Percentiles rank a stretch among this genome's conserved stretches.
These are phyloP conservation scores for Mycena amicta DNA, from an alignment of 768 basidiomycete species.

Conservation along the genomic window DNA sequence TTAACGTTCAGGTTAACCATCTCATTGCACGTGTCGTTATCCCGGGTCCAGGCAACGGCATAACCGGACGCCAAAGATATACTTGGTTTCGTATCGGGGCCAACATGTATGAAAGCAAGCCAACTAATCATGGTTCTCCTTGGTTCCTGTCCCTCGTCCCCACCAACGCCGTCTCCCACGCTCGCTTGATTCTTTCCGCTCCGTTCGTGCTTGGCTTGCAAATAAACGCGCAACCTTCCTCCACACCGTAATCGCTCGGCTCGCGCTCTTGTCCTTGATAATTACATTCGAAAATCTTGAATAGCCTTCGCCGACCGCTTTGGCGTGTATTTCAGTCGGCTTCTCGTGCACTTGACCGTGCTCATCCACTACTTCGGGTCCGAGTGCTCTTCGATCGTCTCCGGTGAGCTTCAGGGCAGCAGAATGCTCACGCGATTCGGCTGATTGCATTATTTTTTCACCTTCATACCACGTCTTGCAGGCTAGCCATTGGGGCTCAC, in stretches of 20 bases:
- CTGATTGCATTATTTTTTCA: neutral
- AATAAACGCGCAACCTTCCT: slow-evolving; percentile 16
- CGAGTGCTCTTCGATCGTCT: slow-evolving; percentile 12
- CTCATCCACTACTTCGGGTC: slow-evolving; percentile 15
- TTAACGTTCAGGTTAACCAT: too few species aligned
- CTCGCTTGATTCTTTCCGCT: neutral
- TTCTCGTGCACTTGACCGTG: slow-evolving; percentile 4
- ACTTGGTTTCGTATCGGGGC: too few species aligned
- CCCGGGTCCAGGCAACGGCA: too few species aligned
- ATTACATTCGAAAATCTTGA: slow-evolving; percentile 20
- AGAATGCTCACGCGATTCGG: neutral
- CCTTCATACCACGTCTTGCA: slow-evolving; percentile 25
- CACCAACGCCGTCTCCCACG: neutral
- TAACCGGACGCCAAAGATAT: too few species aligned
- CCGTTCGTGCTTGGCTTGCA: too few species aligned
- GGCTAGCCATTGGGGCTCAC: slow-evolving; percentile 24
- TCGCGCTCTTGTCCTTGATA: slow-evolving; percentile 17
- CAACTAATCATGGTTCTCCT: too few species aligned
- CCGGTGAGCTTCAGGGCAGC: slow-evolving; percentile 9
- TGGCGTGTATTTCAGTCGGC: neutral
- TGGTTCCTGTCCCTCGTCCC: neutral
- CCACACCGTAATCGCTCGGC: slow-evolving; percentile 11
- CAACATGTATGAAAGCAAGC: too few species aligned
- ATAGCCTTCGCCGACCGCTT: slow-evolving; percentile 8
- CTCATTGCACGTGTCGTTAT: too few species aligned